A percentile compares a stretch with the other conserved stretches of the same genome.
Evolutionary conservation across 1,284 basidiomycete genomes (phyloP).

Genomic region (Ganoderma meredithae): DNA sequence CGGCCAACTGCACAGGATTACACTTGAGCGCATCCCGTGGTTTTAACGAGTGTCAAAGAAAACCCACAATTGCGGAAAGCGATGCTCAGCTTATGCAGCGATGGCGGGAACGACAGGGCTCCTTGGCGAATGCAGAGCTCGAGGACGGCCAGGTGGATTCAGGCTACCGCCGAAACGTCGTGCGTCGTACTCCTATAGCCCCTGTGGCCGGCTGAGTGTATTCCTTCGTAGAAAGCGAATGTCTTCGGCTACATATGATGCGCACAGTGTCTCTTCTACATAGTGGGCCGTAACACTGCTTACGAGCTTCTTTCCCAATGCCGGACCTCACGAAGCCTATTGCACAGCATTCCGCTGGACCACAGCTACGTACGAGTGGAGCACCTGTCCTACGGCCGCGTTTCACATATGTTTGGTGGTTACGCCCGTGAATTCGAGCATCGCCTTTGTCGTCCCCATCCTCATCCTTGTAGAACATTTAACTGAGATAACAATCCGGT

Average conservation of each 20-base stretch:
- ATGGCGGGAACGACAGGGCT: conserved; percentile 36
- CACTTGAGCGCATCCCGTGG: background rate
- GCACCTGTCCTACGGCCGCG: background rate
- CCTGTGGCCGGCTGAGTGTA: background rate
- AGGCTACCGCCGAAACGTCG: conserved; percentile 35
- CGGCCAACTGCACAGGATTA: background rate
- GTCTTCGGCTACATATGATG: conserved; percentile 37
- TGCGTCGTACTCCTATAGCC: conserved; percentile 12
- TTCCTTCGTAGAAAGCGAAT: conserved; percentile 34
- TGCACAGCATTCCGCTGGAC: background rate
- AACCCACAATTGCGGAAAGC: conserved; percentile 33
- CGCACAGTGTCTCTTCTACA: background rate
- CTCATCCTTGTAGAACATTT: background rate
- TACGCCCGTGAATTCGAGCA: background rate
- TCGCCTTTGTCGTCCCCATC: background rate
- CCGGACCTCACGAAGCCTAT: background rate
- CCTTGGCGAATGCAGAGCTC: conserved; percentile 35
- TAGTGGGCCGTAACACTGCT: background rate
- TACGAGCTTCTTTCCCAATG: background rate
- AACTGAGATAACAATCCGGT: background rate
- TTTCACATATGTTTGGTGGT: background rate
- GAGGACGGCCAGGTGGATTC: conserved; percentile 36
- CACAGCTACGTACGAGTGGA: background rate
- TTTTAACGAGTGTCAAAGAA: background rate
- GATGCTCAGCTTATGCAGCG: conserved; percentile 34